A percentile compares a stretch with the other conserved stretches of the same genome.
Conservation (phyloP, 2,329 filamentous ascomycete species). For the Lachnellula cervina region DNA sequence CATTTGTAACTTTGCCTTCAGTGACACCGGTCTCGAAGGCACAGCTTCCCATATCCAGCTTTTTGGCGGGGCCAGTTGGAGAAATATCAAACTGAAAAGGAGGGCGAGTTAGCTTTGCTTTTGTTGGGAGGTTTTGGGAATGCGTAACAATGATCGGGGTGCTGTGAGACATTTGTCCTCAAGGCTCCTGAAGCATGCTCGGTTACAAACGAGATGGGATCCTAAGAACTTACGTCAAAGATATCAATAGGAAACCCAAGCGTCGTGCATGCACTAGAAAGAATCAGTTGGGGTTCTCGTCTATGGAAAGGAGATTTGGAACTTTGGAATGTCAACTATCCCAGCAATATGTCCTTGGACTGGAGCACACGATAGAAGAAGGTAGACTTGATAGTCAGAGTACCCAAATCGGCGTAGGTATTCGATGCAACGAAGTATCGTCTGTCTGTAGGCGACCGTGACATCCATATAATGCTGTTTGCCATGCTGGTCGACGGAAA, state of each 20-base stretch:
- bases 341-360: slow-evolving; percentile 85
- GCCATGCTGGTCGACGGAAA: slow-evolving; percentile 80
- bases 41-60: slow-evolving; percentile 66
- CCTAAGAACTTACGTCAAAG: slow-evolving; percentile 51
- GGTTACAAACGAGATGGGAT: no score
- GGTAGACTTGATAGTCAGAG: slow-evolving; percentile 72
- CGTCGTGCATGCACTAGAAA: slow-evolving; percentile 66
- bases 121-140: no score
- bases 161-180: no score
- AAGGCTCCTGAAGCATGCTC: no score
- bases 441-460: slow-evolving; percentile 23
- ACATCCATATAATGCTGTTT: slow-evolving; percentile 41
- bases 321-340: slow-evolving; percentile 83
- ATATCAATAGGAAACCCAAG: slow-evolving; percentile 88
- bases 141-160: no score
- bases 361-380: slow-evolving; percentile 79
- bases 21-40: slow-evolving; percentile 53
- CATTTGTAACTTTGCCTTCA: slow-evolving; percentile 40
- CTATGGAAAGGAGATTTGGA: neutral
- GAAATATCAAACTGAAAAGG: slow-evolving; percentile 66
- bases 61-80: slow-evolving; percentile 53
- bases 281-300: neutral
- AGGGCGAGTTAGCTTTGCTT: no score
- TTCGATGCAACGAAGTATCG: slow-evolving; percentile 62
- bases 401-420: slow-evolving; percentile 73